Conservation (phyloP, 331 rosid genomes). For the Acacia pycnantha region DNA sequence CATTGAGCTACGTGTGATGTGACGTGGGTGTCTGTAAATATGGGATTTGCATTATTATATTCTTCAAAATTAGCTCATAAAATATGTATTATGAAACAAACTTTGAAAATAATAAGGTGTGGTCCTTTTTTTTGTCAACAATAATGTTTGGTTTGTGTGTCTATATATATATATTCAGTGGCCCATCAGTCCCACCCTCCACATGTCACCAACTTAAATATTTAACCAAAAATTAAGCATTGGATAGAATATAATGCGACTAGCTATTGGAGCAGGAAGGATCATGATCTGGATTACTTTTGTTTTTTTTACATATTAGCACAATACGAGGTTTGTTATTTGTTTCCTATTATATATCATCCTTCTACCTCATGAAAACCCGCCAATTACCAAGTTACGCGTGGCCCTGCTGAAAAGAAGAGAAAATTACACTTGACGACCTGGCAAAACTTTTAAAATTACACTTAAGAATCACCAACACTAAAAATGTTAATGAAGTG, state of each 20-base stretch:
- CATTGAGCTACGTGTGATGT: no score
- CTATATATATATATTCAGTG: background rate
- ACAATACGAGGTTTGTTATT: constrained; percentile 14
- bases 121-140: no score
- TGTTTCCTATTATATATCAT: background rate
- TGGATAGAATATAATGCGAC: background rate
- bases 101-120: no score
- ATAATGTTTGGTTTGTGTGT: no score
- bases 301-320: background rate
- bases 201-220: background rate
- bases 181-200: background rate
- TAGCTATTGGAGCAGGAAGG: constrained; percentile 19
- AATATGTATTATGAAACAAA: no score
- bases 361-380: background rate
- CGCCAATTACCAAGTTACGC: background rate
- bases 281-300: constrained; percentile 7
- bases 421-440: background rate
- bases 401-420: constrained; percentile 14
- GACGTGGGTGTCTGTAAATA: no score
- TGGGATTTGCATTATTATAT: no score
- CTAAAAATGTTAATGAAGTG: background rate
- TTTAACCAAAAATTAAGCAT: background rate
- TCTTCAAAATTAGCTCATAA: no score
- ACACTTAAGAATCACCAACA: background rate
- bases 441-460: background rate